Conservation (phyloP, 2,329 filamentous ascomycete species). For the Rhynchosporium agropyri region DNA sequence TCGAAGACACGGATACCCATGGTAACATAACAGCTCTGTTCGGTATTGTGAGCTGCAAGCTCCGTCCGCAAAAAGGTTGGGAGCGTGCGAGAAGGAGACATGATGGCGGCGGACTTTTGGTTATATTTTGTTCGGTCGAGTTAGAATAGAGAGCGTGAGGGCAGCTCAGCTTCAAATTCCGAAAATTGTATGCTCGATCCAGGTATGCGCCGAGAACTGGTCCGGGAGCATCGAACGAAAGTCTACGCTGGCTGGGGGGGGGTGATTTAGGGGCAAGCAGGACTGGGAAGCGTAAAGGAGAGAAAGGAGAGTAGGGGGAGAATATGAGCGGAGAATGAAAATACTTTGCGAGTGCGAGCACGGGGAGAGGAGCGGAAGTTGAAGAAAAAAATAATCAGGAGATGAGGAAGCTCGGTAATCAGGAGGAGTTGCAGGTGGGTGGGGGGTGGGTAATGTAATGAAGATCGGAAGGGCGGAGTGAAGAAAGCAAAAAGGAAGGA, state of each 20-base stretch:
- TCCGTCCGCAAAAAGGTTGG: conserved; percentile 82
- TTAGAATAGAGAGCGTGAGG: conserved; percentile 2
- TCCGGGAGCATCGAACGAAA: not conserved
- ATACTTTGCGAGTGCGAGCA: too few species aligned
- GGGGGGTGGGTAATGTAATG: not conserved
- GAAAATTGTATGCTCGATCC: too few species aligned
- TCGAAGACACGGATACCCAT: conserved; percentile 91
- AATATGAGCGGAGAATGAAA: too few species aligned
- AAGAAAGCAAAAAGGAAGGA: not conserved
- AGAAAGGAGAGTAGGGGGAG: too few species aligned
- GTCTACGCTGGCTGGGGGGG: not conserved
- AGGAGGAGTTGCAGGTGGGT: not conserved
- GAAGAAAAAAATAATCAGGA: too few species aligned
- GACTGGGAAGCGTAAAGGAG: too few species aligned
- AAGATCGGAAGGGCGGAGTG: conserved; percentile 11
- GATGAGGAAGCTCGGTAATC: too few species aligned
- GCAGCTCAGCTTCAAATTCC: not conserved
- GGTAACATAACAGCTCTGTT: conserved; percentile 89
- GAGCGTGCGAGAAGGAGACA: conserved; percentile 79
- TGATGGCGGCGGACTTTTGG: conserved; percentile 32
- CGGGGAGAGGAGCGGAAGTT: too few species aligned
- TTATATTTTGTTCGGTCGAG: not conserved
- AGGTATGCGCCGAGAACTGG: not conserved
- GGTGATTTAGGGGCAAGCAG: too few species aligned
- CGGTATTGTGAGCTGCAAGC: conserved; percentile 77